Evolutionary conservation across 345 rosid genomes (phyloP), one percentile per base, ranked within the genome.

Genomic region (Sisymbrium altissimum): DNA sequence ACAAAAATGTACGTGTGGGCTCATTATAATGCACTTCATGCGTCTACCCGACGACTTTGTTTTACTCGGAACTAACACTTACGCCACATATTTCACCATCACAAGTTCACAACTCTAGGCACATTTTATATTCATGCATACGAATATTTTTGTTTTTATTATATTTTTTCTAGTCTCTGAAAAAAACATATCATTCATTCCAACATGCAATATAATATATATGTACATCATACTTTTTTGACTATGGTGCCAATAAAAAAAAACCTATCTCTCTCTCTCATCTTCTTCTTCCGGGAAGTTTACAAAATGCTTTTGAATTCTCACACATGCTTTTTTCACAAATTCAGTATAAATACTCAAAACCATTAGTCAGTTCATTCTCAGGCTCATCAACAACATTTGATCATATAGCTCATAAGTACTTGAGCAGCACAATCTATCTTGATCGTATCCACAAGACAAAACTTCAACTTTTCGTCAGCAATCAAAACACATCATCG

Each of bases 231-330:
- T 33, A 18, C 70, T 68, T 76, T 35, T 75, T 76, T 58, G 74
- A 76, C 79, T 21, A 62, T 8, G 49, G 36, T 60, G 74, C 64
- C 62, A 60, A 52, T 68, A 35, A 50, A 36, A 25, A 25, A 23
- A 50, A 11, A 14, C 14, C 46, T 45, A 15, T 9, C 64, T 52
- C 69, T 30, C 60, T 35, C 64, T 18, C 64, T 35, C 63, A 27
- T 54, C 56, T 50, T 8, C 33, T 49, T 8, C 3, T 76, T 77
- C 76, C 43, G 3, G 18, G 80, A 77, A 77, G 15, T 57, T 40
- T 44, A 71, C 76, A 70, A 62, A 27, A 72, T 58, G 66, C 71
- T 77, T 77, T 71, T 40, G 72, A 77, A 77, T 77, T 70, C 38
- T 70, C 61, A 32, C 76, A 48, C 76, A 65, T 65, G 64, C 15